Evolutionary conservation across 2,329 filamentous ascomycete genomes (phyloP).

Genomic region (Tolypocladium cylindrosporum): DNA sequence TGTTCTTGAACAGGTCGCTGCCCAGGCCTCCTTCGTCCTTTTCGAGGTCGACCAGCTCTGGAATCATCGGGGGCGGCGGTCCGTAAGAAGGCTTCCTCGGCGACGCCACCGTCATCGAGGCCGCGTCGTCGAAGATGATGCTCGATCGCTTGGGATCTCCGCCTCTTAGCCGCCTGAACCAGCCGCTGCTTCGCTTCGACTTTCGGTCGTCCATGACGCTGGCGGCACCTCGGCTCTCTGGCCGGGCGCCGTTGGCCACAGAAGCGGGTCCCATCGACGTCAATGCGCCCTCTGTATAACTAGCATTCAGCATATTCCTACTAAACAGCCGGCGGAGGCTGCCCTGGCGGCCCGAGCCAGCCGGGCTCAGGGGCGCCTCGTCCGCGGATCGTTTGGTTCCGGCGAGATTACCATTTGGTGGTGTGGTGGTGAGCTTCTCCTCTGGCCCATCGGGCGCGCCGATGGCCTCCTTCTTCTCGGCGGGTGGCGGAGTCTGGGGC

Average conservation of each 20-base stretch:
- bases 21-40: slow-evolving; percentile 37
- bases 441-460: slow-evolving; percentile 4
- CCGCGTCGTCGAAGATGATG: slow-evolving; percentile 28
- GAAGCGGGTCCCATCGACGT: slow-evolving; percentile 25
- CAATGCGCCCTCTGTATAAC: slow-evolving; percentile 39
- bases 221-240: slow-evolving; percentile 38
- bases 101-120: slow-evolving; percentile 10
- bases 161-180: slow-evolving; percentile 45
- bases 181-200: slow-evolving; percentile 45
- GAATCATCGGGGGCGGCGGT: slow-evolving; percentile 52
- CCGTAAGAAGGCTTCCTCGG: slow-evolving; percentile 25
- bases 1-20: slow-evolving; percentile 47
- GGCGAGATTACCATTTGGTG: slow-evolving; percentile 31
- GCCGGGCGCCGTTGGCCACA: slow-evolving; percentile 27
- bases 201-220: slow-evolving; percentile 43
- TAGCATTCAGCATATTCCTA: slow-evolving; percentile 43
- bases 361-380: slow-evolving; percentile 41
- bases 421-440: slow-evolving; percentile 3
- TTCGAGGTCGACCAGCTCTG: slow-evolving; percentile 43
- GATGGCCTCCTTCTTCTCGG: slow-evolving; percentile 8
- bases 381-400: slow-evolving; percentile 41
- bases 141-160: slow-evolving; percentile 30
- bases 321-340: slow-evolving; percentile 50
- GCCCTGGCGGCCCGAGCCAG: slow-evolving; percentile 39
- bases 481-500: slow-evolving; percentile 23